Evolutionary conservation across 2,329 filamentous ascomycete genomes (phyloP), one percentile per base, ranked within the genome.

Genomic region (Fusarium equiseti): DNA sequence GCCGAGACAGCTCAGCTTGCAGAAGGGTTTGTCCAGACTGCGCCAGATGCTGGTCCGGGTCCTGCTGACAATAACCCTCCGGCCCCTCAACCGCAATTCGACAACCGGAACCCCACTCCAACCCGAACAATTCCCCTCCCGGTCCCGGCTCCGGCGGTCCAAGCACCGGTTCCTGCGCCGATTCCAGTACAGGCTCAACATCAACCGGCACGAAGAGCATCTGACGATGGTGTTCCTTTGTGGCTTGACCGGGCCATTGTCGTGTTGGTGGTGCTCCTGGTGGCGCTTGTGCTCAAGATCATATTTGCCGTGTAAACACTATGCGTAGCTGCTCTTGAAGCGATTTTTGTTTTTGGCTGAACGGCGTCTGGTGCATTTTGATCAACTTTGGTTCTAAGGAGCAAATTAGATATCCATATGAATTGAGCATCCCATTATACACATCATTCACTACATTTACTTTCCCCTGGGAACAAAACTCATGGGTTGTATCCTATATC

Each of bases 191-290:
- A 72, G 20, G 57, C 50, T 29, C 73, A 56, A 49, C 68, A 48
- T 29, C 73, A 56, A 44, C 68, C 69, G 43, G 62, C 68, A 15
- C 70, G 68, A 59, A 66, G 76, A 49, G 60, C 77, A 43, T 57
- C 72, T 40, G 71, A 77, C 18, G 85, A 87, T 29, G 87, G 83
- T 4, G 87, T 92, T 18, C 88, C 90, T 3, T 81, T 89, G 15
- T 97, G 93, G 92, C 85, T 97, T 20, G 95, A 97, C 79, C 89
- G 92, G 68, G 87, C 91, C 40, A 97, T 97, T 71, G 88, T 91
- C 24, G 91, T 89, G 9, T 81, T 97, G 20, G 83, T 93, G 1
- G 85, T 93, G 16, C 84, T 92, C 27, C 82, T 97, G 22, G 82
- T 90, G 6, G 88, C 92, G 24, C 88, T 97, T 83, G 82, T 97